Base-by-base conservation (phyloP, 1,284 basidiomycete species). In the Peniophora sp. region DNA sequence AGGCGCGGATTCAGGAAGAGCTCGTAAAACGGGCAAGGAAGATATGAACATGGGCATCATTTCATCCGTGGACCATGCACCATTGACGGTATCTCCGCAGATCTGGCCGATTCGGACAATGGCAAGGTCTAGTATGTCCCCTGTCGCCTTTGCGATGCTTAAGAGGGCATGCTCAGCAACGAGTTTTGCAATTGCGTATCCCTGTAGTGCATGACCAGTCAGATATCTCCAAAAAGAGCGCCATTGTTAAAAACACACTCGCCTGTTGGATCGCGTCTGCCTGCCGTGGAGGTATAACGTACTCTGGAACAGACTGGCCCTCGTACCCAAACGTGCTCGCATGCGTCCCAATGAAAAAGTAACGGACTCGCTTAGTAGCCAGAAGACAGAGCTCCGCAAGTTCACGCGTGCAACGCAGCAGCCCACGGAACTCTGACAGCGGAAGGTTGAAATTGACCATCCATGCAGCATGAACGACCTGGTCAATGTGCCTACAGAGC, bases 361-460 rank as follows among this genome's bases (percentile, higher is more conserved):
- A 32, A 16, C 17, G 25, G 20, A 34, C 41, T 22, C 43, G 44
- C 22, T 19, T 17, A 32, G 12, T 17, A 9, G 46, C 39, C 5
- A 51, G 52, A 27, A 63, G 52, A 24, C 59, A 50, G 10, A 36
- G 34, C 34, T 36, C 10, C 19, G 62, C 53, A 14, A 65, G 43
- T 10, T 51, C 51, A 0, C 61, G 55, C 3, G 56, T 48, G 1
- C 55, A 59, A 9, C 27, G n/a, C 1, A 65, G 25, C 38, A 54
- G 49, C 16, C 47, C 39, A 36, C 59, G 48, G 47, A 63, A 62
- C 3, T 56, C 55, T 17, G 48, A 24, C 9, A 62, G 45, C 9
- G 53, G 44, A 17, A 58, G 20, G 47, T 61, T 61, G 49, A 63
- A 64, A 32, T 63, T 54, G 5, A 64, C 56, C 2, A 46, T 56